Percentiles rank a stretch among this genome's conserved stretches.
phyloP scores from a whole-genome alignment of 2,329 filamentous ascomycete genomes.

The Nothomitra cinnamomea region DNA sequence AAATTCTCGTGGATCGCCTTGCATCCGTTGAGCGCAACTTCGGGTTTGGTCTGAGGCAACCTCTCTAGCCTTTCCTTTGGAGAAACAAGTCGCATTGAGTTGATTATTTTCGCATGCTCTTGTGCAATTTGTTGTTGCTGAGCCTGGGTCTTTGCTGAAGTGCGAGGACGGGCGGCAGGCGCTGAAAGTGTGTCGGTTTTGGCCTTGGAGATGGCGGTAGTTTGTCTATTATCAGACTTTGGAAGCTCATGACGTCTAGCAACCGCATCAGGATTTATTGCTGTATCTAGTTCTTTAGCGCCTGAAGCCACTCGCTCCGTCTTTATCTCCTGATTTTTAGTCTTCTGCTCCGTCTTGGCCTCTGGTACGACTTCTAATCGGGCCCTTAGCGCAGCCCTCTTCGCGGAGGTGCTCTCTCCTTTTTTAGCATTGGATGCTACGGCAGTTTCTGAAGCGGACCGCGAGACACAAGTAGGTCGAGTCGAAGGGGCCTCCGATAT shows the following conservation, averaged over 20 bases:
- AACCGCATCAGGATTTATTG: too few species aligned
- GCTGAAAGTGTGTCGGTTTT: conserved; percentile 16
- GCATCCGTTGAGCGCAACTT: neutral
- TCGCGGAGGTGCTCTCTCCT: neutral
- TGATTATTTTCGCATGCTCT: too few species aligned
- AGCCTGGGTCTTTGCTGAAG: too few species aligned
- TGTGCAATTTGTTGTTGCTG: too few species aligned
- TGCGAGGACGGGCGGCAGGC: too few species aligned
- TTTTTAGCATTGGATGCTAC: neutral
- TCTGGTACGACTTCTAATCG: neutral
- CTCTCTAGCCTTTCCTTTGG: neutral
- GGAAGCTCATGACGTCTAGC: too few species aligned
- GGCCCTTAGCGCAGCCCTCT: neutral
- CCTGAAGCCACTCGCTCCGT: too few species aligned
- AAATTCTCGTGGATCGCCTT: neutral
- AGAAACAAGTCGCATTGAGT: neutral
- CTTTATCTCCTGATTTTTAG: too few species aligned
- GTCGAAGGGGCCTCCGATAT: neutral
- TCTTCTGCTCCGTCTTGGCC: neutral
- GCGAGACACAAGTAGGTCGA: neutral
- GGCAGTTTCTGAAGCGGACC: neutral
- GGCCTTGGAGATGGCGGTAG: conserved; percentile 17
- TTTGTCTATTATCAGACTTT: too few species aligned
- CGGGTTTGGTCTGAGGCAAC: neutral
- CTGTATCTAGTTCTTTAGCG: too few species aligned